A percentile compares a stretch with the other conserved stretches of the same genome.
These are phyloP conservation scores for Dictyostelium discoideum DNA, from an alignment of 78 protist genomes.

Conservation along the genomic window DNA sequence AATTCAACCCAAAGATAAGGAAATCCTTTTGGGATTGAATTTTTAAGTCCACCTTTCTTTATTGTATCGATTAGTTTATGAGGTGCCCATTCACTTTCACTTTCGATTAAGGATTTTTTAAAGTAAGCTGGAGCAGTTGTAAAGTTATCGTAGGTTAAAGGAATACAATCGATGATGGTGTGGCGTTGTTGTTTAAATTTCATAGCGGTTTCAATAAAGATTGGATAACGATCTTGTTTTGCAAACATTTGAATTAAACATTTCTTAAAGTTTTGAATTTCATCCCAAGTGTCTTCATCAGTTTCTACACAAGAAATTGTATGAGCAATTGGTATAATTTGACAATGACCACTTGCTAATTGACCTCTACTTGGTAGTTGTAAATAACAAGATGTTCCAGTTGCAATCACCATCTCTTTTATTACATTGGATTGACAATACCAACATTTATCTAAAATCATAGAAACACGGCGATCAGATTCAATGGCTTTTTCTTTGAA, in stretches of 20 bases:
- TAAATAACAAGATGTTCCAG: conserved; percentile 9
- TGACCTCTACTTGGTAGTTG: conserved; percentile 39
- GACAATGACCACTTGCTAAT: conserved; percentile 78
- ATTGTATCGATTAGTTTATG: conserved; percentile 78
- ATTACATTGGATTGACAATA: not conserved
- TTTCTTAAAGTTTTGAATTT: conserved; percentile 68
- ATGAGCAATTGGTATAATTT: conserved; percentile 77
- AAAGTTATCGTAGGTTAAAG: conserved; percentile 25
- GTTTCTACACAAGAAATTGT: not conserved
- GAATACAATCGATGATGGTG: conserved; percentile 73
- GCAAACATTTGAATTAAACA: conserved; percentile 78
- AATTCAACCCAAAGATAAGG: conserved; percentile 89
- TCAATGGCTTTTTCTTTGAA: conserved; percentile 16
- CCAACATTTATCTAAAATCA: conserved; percentile 56
- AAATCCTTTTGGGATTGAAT: conserved; percentile 80
- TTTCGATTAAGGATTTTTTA: conserved; percentile 69
- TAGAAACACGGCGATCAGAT: conserved; percentile 10
- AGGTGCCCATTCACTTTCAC: conserved; percentile 84
- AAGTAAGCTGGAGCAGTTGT: conserved; percentile 81
- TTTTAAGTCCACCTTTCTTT: conserved; percentile 31
- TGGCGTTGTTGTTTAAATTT: conserved; percentile 56
- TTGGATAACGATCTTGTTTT: not conserved
- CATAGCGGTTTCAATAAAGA: conserved; percentile 83
- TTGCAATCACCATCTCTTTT: conserved; percentile 43
- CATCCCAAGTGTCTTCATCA: conserved; percentile 73